A percentile compares a stretch with the other conserved stretches of the same genome.
These are phyloP conservation scores for Fistulifera solaris DNA, from an alignment of 108 stramenopile species.

Conservation along the genomic window DNA sequence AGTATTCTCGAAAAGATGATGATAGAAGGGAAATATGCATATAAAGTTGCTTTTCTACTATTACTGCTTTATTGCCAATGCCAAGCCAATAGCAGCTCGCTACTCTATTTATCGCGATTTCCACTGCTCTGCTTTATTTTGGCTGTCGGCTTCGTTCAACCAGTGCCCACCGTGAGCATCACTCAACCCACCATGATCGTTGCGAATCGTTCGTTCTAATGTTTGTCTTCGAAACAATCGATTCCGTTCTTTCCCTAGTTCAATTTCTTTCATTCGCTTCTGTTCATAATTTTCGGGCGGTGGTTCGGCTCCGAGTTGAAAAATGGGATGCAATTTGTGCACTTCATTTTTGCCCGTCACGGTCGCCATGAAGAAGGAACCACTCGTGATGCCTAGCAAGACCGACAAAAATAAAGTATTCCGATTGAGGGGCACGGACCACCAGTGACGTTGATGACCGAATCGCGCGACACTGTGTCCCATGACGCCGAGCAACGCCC, in stretches of 20 bases:
- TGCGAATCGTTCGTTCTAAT: neutral
- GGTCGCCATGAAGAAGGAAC: constrained; percentile 55
- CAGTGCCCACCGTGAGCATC: constrained; percentile 71
- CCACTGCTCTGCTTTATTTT: constrained; percentile 6
- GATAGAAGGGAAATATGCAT: no score
- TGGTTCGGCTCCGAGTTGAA: constrained; percentile 30
- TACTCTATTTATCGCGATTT: neutral
- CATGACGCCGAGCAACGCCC: constrained; percentile 23
- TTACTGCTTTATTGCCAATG: no score
- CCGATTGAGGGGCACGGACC: constrained; percentile 20
- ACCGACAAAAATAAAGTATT: constrained; percentile 61
- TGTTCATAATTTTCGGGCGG: constrained; percentile 13
- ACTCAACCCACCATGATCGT: constrained; percentile 38
- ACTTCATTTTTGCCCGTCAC: constrained; percentile 67
- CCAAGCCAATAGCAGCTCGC: no score
- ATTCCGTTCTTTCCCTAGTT: constrained; percentile 14
- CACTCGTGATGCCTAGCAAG: constrained; percentile 58
- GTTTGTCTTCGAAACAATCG: constrained; percentile 1
- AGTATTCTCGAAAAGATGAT: no score
- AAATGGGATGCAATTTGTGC: constrained; percentile 66
- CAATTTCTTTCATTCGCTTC: neutral
- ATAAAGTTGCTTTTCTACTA: no score
- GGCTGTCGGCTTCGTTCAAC: constrained; percentile 24
- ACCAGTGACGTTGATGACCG: constrained; percentile 3
- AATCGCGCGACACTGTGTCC: constrained; percentile 26